Evolutionary conservation across 129 eudicot genomes (phyloP).

Genomic region (Silybum marianum): DNA sequence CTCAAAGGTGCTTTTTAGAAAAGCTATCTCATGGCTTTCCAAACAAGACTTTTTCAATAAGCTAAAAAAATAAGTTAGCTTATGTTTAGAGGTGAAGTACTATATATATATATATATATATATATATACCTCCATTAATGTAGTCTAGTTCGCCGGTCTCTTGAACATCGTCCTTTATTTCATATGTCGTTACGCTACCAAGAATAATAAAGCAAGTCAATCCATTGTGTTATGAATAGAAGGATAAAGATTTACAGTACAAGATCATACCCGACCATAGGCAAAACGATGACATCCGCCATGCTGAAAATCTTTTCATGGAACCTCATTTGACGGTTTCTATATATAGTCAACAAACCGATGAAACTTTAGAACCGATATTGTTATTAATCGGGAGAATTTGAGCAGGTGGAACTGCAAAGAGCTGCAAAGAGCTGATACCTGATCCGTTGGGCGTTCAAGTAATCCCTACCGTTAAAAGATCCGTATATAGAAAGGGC

Average conservation of each 20-base stretch:
- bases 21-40: too few relatives aligned
- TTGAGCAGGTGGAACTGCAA: neutral
- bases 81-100: neutral
- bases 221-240: neutral
- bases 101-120: too few relatives aligned
- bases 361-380: neutral
- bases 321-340: conserved; percentile 78
- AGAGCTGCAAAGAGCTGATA: too few relatives aligned
- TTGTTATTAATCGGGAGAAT: neutral
- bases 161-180: conserved; percentile 60
- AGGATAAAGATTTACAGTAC: neutral
- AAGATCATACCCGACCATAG: conserved; percentile 75
- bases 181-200: conserved; percentile 82
- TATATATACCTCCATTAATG: conserved; percentile 96
- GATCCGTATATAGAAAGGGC: conserved; percentile 82
- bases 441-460: conserved; percentile 94
- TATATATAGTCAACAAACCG: conserved; percentile 23
- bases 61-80: too few relatives aligned
- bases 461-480: conserved; percentile 74
- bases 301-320: conserved; percentile 67
- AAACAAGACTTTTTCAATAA: too few relatives aligned
- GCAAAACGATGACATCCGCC: conserved; percentile 95
- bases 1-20: too few relatives aligned
- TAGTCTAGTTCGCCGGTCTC: conserved; percentile 91
- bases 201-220: conserved; percentile 2